These are phyloP conservation scores for Tolypocladium inflatum DNA, from an alignment of 2,329 filamentous ascomycete species.

Conservation along the genomic window DNA sequence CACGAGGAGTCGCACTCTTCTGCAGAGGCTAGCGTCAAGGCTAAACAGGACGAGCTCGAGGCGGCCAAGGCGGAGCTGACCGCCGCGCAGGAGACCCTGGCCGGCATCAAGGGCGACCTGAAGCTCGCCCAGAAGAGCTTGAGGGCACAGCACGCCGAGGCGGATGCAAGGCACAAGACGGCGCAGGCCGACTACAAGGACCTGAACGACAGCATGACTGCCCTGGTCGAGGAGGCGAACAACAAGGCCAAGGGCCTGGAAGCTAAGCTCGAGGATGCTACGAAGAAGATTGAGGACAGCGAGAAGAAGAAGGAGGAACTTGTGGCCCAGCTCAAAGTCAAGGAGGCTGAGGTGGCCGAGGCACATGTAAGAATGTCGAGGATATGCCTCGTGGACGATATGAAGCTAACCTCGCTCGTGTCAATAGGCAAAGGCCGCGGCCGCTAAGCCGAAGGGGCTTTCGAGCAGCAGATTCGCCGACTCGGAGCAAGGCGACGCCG, in stretches of 20 bases:
- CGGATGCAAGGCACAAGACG: conserved; percentile 43
- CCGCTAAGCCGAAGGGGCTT: conserved; percentile 38
- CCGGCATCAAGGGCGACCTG: conserved; percentile 29
- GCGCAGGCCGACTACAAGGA: conserved; percentile 51
- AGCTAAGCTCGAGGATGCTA: conserved; percentile 36
- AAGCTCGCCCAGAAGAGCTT: conserved; percentile 42
- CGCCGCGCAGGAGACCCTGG: conserved; percentile 23
- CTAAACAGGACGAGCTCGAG: conserved; percentile 26
- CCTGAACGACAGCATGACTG: conserved; percentile 52
- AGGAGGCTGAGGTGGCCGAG: conserved; percentile 54
- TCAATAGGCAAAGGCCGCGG: conserved; percentile 33
- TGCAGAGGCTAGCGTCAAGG: conserved; percentile 21
- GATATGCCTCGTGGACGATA: neutral
- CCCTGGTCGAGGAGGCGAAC: conserved; percentile 49
- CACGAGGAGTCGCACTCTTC: conserved; percentile 33
- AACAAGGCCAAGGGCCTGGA: conserved; percentile 42
- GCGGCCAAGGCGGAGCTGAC: conserved; percentile 22
- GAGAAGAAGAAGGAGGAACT: conserved; percentile 38
- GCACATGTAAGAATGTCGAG: conserved; percentile 35
- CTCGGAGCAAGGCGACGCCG: conserved; percentile 23
- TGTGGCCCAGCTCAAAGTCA: conserved; percentile 49
- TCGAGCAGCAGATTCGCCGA: conserved; percentile 45
- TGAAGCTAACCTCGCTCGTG: neutral
- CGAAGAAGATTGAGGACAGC: conserved; percentile 35
- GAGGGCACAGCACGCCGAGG: conserved; percentile 40